Conservation (phyloP, 129 eudicot species). For the carrot (Daucus carota) region DH1_v3.0 NC_030381.2:45505501-45506000, state of each 20-base stretch:
- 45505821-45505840: background rate
- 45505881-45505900: no score
- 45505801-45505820: background rate
- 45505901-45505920: background rate
- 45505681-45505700: conserved; percentile 9
- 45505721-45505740: conserved; percentile 1
- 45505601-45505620: conserved; percentile 58
- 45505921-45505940: background rate
- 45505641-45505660: conserved; percentile 56
- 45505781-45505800: no score
- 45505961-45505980: no score
- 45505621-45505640: conserved; percentile 41
- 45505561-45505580: conserved; percentile 59
- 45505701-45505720: background rate
- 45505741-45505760: background rate
- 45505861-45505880: background rate
- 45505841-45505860: background rate
- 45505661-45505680: conserved; percentile 8
- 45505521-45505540: conserved; percentile 42
- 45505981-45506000: no score
- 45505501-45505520: conserved; percentile 44
- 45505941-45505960: background rate
- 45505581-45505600: conserved; percentile 11
- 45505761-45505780: background rate
- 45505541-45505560: conserved; percentile 58